phyloP scores from a whole-genome alignment of 805 yeast genomes.

The Lipomyces japonicus region DNA sequence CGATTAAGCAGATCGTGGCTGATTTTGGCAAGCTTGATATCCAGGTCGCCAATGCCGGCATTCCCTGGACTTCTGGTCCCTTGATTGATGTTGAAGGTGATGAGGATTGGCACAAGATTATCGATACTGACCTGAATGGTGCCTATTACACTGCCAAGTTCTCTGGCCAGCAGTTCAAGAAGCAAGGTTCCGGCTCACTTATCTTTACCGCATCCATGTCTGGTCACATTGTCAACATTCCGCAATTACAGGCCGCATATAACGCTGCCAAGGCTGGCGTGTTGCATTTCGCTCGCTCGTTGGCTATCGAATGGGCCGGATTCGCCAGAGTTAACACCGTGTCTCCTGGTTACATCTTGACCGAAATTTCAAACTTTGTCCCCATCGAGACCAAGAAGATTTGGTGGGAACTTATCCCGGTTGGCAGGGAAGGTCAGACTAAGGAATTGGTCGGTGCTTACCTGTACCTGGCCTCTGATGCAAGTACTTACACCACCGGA shows the following conservation, averaged over 20 bases:
- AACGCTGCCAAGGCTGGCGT: conserved; percentile 86
- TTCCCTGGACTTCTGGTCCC: conserved; percentile 71
- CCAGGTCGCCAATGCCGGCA: conserved; percentile 87
- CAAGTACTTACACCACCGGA: conserved; percentile 76
- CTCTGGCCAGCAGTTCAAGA: conserved; percentile 69
- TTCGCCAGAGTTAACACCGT: conserved; percentile 81
- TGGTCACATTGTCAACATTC: conserved; percentile 80
- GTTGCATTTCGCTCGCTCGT: conserved; percentile 66
- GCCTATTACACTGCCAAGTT: conserved; percentile 72
- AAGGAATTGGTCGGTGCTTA: conserved; percentile 62
- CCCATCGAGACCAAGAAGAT: conserved; percentile 35
- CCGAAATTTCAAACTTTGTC: conserved; percentile 47
- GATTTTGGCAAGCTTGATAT: conserved; percentile 81
- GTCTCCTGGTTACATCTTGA: conserved; percentile 81
- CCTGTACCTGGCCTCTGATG: conserved; percentile 73
- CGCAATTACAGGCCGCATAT: conserved; percentile 82
- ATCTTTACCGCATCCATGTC: conserved; percentile 87
- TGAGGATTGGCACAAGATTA: conserved; percentile 65
- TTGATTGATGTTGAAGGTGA: conserved; percentile 46
- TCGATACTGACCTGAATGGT: conserved; percentile 73
- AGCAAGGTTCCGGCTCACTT: conserved; percentile 72
- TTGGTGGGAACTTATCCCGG: conserved; percentile 48
- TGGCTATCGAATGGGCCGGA: conserved; percentile 86
- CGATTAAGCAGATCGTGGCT: conserved; percentile 49
- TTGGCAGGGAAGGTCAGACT: conserved; percentile 73